These are phyloP conservation scores for Boletales sp. DNA, from an alignment of 768 basidiomycete genomes.

Conservation along the genomic window DNA sequence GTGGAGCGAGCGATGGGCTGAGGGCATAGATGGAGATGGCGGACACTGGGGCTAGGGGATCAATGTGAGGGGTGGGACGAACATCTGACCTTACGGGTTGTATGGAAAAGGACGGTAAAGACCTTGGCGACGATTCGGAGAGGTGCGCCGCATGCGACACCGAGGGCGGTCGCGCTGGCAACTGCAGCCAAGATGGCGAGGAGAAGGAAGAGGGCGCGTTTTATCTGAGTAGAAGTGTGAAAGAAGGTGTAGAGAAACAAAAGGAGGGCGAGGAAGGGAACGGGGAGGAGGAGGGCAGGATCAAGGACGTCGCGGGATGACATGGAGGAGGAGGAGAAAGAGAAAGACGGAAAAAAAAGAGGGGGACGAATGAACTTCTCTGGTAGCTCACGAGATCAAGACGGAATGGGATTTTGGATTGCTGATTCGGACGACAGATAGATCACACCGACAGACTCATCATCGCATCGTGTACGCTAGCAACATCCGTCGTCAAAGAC, in stretches of 20 bases:
- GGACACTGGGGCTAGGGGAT: conserved; percentile 18
- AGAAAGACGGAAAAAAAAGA: background rate
- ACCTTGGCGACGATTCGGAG: conserved; percentile 15
- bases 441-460: background rate
- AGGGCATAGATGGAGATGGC: conserved; percentile 24
- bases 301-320: conserved; percentile 23
- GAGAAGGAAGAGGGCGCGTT: conserved; percentile 13
- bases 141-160: conserved; percentile 11
- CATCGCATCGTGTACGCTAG: background rate
- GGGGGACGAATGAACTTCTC: background rate
- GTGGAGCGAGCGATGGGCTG: background rate
- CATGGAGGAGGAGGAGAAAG: conserved; percentile 16
- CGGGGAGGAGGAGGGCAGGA: conserved; percentile 24
- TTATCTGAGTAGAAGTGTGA: conserved; percentile 5
- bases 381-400: background rate
- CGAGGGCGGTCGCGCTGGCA: conserved; percentile 19
- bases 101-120: conserved; percentile 18
- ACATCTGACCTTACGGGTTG: conserved; percentile 14
- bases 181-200: conserved; percentile 22
- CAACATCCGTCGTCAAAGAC: too few species aligned
- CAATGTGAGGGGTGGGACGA: background rate
- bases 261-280: conserved; percentile 19
- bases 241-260: conserved; percentile 8
- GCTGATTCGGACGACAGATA: conserved; percentile 6
- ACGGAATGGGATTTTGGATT: conserved; percentile 17